Percentiles rank a stretch among this genome's conserved stretches.
Evolutionary conservation across 257 asterid genomes (phyloP).

Genomic region (Rubia yunnanensis): DNA sequence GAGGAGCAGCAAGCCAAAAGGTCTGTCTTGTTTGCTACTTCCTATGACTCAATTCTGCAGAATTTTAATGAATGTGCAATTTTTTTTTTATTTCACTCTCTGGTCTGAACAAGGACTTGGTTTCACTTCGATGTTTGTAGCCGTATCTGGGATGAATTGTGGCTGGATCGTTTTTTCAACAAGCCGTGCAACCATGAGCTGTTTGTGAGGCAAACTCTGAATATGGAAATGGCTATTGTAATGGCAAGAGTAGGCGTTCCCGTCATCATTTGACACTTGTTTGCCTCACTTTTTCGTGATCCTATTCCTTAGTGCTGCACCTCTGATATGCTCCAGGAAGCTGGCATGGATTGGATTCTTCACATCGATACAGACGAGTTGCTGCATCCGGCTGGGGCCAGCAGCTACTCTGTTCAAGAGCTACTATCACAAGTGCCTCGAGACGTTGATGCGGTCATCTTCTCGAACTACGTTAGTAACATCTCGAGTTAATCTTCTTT

Average conservation of each 20-base stretch:
- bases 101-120: no score
- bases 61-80: not conserved
- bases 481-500: not conserved
- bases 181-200: slow-evolving; percentile 31
- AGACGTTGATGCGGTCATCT: slow-evolving; percentile 29
- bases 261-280: not conserved
- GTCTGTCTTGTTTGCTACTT: slow-evolving; percentile 4
- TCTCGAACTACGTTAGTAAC: slow-evolving; percentile 40
- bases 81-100: no score
- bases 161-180: slow-evolving; percentile 20
- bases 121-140: slow-evolving; percentile 11
- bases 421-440: slow-evolving; percentile 29
- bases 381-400: slow-evolving; percentile 38
- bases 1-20: slow-evolving; percentile 27
- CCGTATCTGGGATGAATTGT: slow-evolving; percentile 25
- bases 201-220: slow-evolving; percentile 28
- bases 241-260: slow-evolving; percentile 27
- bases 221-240: slow-evolving; percentile 31
- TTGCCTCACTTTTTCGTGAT: not conserved
- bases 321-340: slow-evolving; percentile 23
- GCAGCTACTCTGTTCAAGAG: slow-evolving; percentile 29
- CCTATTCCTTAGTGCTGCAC: no score
- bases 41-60: no score
- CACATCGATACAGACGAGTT: slow-evolving; percentile 54
- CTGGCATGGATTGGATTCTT: slow-evolving; percentile 51